phyloP scores from a whole-genome alignment of 164 flowering plant genomes.

The Tetracentron sinense region DNA sequence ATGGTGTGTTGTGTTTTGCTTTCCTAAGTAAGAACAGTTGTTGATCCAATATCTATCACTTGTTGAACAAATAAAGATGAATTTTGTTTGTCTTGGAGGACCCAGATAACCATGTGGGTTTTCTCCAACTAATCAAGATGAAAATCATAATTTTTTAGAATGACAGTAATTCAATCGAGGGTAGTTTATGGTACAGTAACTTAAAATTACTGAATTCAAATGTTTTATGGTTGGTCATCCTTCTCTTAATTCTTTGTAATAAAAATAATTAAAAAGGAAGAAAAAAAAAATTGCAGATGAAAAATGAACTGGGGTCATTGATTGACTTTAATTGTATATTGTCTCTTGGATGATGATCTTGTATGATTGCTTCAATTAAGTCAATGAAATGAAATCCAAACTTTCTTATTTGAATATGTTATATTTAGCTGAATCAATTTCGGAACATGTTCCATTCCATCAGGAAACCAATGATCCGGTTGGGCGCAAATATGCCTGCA shows the following conservation, averaged over 20 bases:
- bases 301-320: neutral
- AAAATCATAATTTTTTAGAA: neutral
- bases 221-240: neutral
- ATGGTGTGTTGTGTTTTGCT: conserved; percentile 13
- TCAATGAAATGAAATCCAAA: neutral
- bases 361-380: neutral
- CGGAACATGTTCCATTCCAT: neutral
- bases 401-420: too few species aligned
- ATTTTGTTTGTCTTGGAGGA: neutral
- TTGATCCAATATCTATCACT: neutral
- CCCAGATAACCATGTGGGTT: neutral
- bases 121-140: neutral
- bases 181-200: neutral
- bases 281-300: neutral
- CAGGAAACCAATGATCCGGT: conserved; percentile 67
- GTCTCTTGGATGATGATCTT: neutral
- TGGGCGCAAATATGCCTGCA: conserved; percentile 88
- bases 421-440: neutral
- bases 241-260: neutral
- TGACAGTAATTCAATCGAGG: neutral
- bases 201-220: neutral
- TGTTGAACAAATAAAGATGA: neutral
- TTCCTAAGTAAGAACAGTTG: conserved; percentile 17
- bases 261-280: neutral
- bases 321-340: too few species aligned